phyloP scores from a whole-genome alignment of 2,329 filamentous ascomycete genomes.

The Aspergillus thermomutatus region DNA sequence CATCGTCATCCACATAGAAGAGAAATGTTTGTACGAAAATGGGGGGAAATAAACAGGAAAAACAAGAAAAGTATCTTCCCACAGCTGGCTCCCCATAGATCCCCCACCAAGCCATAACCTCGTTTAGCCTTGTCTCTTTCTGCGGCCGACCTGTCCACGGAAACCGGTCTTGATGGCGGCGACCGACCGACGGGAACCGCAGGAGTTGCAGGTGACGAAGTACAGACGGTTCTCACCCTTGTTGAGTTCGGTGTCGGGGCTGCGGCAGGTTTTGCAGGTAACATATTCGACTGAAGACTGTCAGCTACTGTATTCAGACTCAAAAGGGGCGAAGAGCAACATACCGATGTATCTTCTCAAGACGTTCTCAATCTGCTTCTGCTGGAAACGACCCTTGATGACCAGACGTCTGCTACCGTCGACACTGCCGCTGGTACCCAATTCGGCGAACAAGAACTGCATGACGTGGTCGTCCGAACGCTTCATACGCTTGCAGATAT shows the following conservation, averaged over 20 bases:
- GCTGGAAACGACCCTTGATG: slow-evolving; percentile 99
- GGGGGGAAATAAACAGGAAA: slow-evolving; percentile 11
- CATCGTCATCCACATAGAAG: slow-evolving; percentile 16
- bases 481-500: slow-evolving; percentile 99
- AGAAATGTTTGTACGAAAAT: slow-evolving; percentile 16
- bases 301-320: not conserved
- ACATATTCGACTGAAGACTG: slow-evolving; percentile 76
- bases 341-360: slow-evolving; percentile 89
- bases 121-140: slow-evolving; percentile 82
- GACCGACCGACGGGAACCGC: slow-evolving; percentile 78
- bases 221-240: slow-evolving; percentile 99
- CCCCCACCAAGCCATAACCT: slow-evolving; percentile 3
- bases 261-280: slow-evolving; percentile 97
- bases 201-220: slow-evolving; percentile 96
- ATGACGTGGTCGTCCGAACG: slow-evolving; percentile 96
- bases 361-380: slow-evolving; percentile 98
- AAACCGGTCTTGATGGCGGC: slow-evolving; percentile 99
- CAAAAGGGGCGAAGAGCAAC: slow-evolving; percentile 31
- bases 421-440: slow-evolving; percentile 94
- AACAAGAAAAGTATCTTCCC: slow-evolving; percentile 16
- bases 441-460: slow-evolving; percentile 92
- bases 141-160: slow-evolving; percentile 98
- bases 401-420: slow-evolving; percentile 90
- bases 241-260: slow-evolving; percentile 90
- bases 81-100: slow-evolving; percentile 8